Evolutionary conservation across 371 early-diverging fungal species (phyloP), one percentile per base, ranked within the genome.

Genomic region (Chytridiales sp.): DNA sequence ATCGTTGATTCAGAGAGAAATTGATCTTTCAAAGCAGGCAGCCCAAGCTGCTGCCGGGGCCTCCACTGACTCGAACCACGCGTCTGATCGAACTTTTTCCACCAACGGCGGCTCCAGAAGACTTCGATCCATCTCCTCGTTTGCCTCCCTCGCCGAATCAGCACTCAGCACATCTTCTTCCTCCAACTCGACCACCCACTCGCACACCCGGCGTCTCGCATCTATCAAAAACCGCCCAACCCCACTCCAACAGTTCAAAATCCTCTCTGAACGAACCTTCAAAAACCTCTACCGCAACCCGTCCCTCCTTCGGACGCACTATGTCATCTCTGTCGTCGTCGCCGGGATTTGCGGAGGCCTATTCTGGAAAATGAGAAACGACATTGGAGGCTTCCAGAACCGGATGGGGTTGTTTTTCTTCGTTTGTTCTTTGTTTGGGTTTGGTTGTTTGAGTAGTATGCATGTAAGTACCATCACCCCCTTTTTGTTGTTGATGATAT

Each of bases 221-320:
- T 13, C 1, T 34, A 38, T 46, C 8, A 17, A 38, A 17, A 53
- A 55, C 40, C 82, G 90, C 1, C 85, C 89, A 4, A 78, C 87
- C 0, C 79, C 81, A 59, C 75, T 76, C 54, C 84, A 83, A 3
- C 95, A 95, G 61, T 92, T 92, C 72, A 76, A 66, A 36, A 90
- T 95, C 24, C 70, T 95, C 31, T 84, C 88, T 19, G 81, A 85
- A 13, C 78, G 95, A 34, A 89, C 93, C 3, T 86, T 95, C 73
- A 88, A 87, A 62, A 90, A 93, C 62, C 73, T 95, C 8, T 92
- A 91, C 63, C 83, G 95, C 13, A 92, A 92, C 55, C 92, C 92
- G 2, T 82, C 87, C 72, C 72, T 93, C 38, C 85, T 94, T 84
- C 79, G 87, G 55, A 78, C 87, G 50, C 93, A 94, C 73, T 92